These are phyloP conservation scores for Blastobotrys petasosporus DNA, from an alignment of 1,139 yeast genomes.

Conservation along the genomic window DNA sequence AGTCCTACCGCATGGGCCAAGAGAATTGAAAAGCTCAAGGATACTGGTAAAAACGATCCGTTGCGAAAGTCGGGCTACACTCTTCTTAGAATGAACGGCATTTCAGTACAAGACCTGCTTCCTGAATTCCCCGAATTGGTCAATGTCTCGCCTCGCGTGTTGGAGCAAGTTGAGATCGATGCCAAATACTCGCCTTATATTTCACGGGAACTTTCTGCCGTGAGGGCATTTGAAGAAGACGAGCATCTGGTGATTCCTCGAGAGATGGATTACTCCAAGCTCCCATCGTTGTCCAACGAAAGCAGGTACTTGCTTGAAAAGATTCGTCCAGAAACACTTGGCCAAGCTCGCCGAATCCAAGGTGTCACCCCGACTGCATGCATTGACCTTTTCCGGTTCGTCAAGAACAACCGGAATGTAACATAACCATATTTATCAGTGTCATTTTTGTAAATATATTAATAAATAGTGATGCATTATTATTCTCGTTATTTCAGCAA, in stretches of 20 bases:
- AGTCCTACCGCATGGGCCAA: slow-evolving; percentile 61
- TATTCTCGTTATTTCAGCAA: slow-evolving; percentile 3
- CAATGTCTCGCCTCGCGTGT: slow-evolving; percentile 46
- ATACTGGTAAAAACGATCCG: slow-evolving; percentile 35
- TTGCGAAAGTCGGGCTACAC: slow-evolving; percentile 53
- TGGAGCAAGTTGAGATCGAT: slow-evolving; percentile 63
- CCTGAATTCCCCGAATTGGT: slow-evolving; percentile 33
- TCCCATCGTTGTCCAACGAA: slow-evolving; percentile 61
- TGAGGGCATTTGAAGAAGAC: slow-evolving; percentile 77
- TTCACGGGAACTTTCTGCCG: slow-evolving; percentile 60
- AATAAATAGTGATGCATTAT: not conserved
- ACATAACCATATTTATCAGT: not conserved
- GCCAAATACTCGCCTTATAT: slow-evolving; percentile 81
- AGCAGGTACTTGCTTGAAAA: slow-evolving; percentile 64
- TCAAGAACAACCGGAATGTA: slow-evolving; percentile 14
- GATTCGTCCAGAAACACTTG: slow-evolving; percentile 81
- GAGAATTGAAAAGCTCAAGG: slow-evolving; percentile 33
- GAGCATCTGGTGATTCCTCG: slow-evolving; percentile 65
- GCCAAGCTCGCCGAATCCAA: slow-evolving; percentile 90
- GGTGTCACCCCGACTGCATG: slow-evolving; percentile 76
- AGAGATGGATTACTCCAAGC: slow-evolving; percentile 51
- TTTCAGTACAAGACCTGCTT: slow-evolving; percentile 33
- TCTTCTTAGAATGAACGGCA: slow-evolving; percentile 44
- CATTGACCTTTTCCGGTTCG: slow-evolving; percentile 31
- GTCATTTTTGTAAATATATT: not conserved